Percentiles rank a stretch among this genome's conserved stretches.
These are phyloP conservation scores for Candida xyloterini DNA, from an alignment of 805 yeast genomes.

Conservation along the genomic window DNA sequence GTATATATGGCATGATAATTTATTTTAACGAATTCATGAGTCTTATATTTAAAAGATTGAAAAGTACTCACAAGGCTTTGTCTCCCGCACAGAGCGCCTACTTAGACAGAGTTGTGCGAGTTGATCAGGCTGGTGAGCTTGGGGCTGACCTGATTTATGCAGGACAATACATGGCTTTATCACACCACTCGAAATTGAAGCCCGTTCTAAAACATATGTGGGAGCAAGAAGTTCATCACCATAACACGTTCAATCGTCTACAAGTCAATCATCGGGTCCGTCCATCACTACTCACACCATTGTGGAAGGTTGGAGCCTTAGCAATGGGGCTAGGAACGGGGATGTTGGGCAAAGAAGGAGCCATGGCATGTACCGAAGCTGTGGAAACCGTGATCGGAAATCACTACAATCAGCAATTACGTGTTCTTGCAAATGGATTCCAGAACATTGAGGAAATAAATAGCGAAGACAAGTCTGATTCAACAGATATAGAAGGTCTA, in stretches of 20 bases:
- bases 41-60: constrained; percentile 1
- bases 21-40: neutral
- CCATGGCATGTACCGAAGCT: constrained; percentile 99
- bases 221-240: constrained; percentile 96
- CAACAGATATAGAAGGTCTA: constrained; percentile 57
- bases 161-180: constrained; percentile 81
- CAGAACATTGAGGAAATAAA: constrained; percentile 40
- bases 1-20: too few relatives aligned
- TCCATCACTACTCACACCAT: constrained; percentile 87
- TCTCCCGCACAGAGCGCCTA: constrained; percentile 62
- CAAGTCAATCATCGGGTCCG: constrained; percentile 79
- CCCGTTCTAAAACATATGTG: constrained; percentile 92
- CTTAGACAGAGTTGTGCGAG: constrained; percentile 74
- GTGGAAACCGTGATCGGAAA: constrained; percentile 98
- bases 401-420: constrained; percentile 87
- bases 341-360: constrained; percentile 84
- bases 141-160: constrained; percentile 93
- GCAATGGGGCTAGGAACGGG: constrained; percentile 88
- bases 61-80: constrained; percentile 26
- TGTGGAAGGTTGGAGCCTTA: constrained; percentile 91
- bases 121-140: constrained; percentile 96
- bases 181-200: constrained; percentile 67
- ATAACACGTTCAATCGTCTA: constrained; percentile 73
- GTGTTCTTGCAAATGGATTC: constrained; percentile 69
- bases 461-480: constrained; percentile 29